These are phyloP conservation scores for Exidia glandulosa DNA, from an alignment of 768 basidiomycete species.

Conservation along the genomic window DNA sequence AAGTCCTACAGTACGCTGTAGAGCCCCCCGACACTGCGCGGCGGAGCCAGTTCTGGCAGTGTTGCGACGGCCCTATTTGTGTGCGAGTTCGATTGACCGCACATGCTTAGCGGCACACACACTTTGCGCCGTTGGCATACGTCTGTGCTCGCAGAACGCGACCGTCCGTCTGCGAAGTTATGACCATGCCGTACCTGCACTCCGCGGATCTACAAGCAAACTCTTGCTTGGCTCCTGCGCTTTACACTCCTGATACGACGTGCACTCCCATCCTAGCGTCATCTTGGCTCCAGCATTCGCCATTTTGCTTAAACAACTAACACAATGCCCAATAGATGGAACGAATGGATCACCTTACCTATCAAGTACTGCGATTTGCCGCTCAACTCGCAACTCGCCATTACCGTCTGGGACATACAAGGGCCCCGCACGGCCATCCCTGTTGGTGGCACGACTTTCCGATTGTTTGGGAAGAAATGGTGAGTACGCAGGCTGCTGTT, in stretches of 20 bases:
- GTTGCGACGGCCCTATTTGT: no score
- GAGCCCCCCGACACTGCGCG: no score
- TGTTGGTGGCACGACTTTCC: slow-evolving; percentile 85
- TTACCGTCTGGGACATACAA: slow-evolving; percentile 94
- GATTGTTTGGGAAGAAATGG: slow-evolving; percentile 91
- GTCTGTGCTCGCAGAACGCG: no score
- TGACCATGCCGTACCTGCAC: no score
- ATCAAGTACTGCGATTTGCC: slow-evolving; percentile 93
- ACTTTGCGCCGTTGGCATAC: no score
- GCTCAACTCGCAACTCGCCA: slow-evolving; percentile 73
- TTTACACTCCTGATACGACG: background rate
- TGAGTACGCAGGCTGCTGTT: slow-evolving; percentile 20
- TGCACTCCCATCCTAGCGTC: background rate
- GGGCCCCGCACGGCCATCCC: slow-evolving; percentile 69
- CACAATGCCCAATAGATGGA: slow-evolving; percentile 52
- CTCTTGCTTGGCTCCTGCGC: background rate
- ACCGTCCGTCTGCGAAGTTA: no score
- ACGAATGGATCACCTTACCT: slow-evolving; percentile 87
- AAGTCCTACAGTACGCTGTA: no score
- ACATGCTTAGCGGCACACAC: no score
- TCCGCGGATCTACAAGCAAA: background rate
- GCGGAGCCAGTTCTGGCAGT: no score
- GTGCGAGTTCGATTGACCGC: no score
- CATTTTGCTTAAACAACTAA: slow-evolving; percentile 1
- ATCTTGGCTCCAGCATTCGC: background rate